A percentile compares a stretch with the other conserved stretches of the same genome.
phyloP scores from a whole-genome alignment of 306 rosid species.

The Cajanus cajan region DNA sequence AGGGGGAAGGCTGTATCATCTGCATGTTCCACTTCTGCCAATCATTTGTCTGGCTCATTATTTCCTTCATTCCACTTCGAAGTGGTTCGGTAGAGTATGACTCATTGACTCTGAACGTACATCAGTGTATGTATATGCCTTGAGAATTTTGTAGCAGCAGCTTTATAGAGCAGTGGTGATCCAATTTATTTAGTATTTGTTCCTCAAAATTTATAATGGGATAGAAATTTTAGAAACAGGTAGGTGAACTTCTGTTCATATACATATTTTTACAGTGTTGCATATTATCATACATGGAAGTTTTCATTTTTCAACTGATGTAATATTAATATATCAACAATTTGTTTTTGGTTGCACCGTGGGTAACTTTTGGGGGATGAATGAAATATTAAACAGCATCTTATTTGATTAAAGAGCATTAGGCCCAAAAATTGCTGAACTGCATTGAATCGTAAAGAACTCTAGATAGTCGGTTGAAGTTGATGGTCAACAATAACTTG shows the following conservation, averaged over 20 bases:
- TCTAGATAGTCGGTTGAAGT: no score
- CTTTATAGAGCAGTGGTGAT: slow-evolving; percentile 10
- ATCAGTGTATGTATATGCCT: no score
- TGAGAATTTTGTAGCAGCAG: slow-evolving; percentile 15
- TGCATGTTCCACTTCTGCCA: slow-evolving; percentile 19
- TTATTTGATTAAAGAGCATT: background rate
- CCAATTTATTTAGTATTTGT: background rate
- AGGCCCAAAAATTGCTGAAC: no score
- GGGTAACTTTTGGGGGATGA: background rate
- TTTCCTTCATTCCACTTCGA: background rate
- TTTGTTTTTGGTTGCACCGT: background rate
- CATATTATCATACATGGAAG: background rate
- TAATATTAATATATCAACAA: background rate
- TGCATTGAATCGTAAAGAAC: no score
- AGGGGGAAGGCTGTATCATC: background rate
- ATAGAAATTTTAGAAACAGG: background rate
- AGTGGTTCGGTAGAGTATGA: background rate
- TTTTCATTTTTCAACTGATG: background rate
- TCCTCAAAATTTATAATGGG: background rate
- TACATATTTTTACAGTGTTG: background rate
- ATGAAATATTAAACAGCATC: background rate
- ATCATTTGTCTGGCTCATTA: background rate
- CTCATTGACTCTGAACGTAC: no score
- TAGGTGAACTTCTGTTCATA: slow-evolving; percentile 14
- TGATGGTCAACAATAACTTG: no score